A percentile compares a stretch with the other conserved stretches of the same genome.
Evolutionary conservation across 2,329 filamentous ascomycete genomes (phyloP).

Genomic region (Alternaria ventricosa): DNA sequence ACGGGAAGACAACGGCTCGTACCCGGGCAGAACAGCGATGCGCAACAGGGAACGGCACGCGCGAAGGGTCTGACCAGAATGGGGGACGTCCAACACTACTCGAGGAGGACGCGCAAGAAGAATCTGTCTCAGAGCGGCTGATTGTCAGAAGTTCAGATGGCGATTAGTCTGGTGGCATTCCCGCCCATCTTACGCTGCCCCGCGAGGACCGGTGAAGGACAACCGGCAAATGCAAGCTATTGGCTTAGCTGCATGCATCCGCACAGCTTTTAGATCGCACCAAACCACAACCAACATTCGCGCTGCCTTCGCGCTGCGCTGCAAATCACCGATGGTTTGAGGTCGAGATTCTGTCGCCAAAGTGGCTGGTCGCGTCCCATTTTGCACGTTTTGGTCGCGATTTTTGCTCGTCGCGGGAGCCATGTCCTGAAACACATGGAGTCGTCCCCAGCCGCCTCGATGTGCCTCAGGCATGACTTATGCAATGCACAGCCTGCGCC

Average conservation of each 20-base stretch:
- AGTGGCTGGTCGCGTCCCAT: conserved; percentile 12
- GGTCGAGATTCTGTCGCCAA: conserved; percentile 13
- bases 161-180: conserved; percentile 28
- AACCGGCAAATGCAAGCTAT: conserved; percentile 38
- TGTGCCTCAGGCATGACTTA: conserved; percentile 35
- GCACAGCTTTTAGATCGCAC: conserved; percentile 40
- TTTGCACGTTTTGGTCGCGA: neutral
- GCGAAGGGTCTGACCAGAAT: conserved; percentile 28
- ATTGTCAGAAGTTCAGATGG: conserved; percentile 33
- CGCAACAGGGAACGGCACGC: conserved; percentile 30
- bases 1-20: conserved; percentile 27
- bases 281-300: conserved; percentile 34
- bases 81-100: conserved; percentile 35
- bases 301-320: conserved; percentile 15
- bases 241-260: conserved; percentile 42
- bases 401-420: neutral
- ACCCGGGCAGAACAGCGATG: conserved; percentile 24
- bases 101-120: conserved; percentile 41
- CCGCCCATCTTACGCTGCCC: conserved; percentile 40
- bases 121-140: conserved; percentile 37
- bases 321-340: conserved; percentile 29
- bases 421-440: conserved; percentile 1
- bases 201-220: conserved; percentile 46
- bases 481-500: conserved; percentile 43
- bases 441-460: conserved; percentile 5